Base-by-base conservation (phyloP, 805 yeast genomes). In the Ogataea salicorniae region DNA sequence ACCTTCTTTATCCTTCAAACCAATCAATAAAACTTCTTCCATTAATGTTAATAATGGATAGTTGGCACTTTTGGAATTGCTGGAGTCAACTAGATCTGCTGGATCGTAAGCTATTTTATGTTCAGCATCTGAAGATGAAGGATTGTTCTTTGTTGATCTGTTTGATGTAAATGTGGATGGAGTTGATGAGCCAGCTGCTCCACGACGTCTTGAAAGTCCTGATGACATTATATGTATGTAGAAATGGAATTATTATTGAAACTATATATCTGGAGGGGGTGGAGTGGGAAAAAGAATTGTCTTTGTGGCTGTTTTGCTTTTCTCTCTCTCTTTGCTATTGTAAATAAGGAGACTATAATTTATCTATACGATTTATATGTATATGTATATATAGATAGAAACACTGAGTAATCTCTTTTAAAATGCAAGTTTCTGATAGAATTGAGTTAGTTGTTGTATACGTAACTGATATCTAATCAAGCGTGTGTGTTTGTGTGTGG, bases 11-110 rank as follows among this genome's bases (percentile, higher is more conserved):
- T 94, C 98, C 62, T 92, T 91, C 55, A 94, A 76, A 5, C 99
- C 99, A 72, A 94, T 78, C 53, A 94, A 75, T 54, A 94, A 72
- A 6, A 94, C 97, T 68, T 94, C 99, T 68, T 94, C 99, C 97
- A 94, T 90, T 55, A 94, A 71, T 0, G 99, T 94, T 56, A 94
- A 74, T 39, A 81, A 72, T 1, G 99, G 99, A 29, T 72, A 66
- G 42, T 71, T 69, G 45, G 68, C 61, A 8, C 57, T 61, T 47
- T 68, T 64, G 16, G 61, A 54, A 49, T 68, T 64, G 16, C 60
- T 53, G 43, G 69, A 68, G 45, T 71, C 72, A 39, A 68, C 71
- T 39, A 80, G 67, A 60, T 84, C 91, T 33, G 78, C 74, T 26
- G 95, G 90, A 66, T 91, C 98, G 59, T 81, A 84, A 6, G 90